Base-by-base conservation (phyloP, 2,329 filamentous ascomycete species). In the Ophiostoma ips region DNA sequence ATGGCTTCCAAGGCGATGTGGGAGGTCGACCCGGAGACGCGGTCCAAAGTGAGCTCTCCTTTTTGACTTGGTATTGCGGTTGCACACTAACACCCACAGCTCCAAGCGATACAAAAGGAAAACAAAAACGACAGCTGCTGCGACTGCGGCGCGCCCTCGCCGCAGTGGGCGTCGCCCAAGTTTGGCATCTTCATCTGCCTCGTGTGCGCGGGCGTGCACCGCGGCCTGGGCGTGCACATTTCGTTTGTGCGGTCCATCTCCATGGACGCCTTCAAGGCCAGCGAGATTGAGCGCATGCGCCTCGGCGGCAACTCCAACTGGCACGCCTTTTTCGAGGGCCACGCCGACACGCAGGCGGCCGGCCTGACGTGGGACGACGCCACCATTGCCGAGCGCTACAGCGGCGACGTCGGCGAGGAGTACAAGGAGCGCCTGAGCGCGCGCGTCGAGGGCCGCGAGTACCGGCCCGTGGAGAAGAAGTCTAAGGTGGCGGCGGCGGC, bases 161-260 rank as follows among this genome's bases (percentile, higher is more conserved):
- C 92, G 55, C 92, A 98, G 83, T 98, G 92, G 92, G 90, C 92
- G 58, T 76, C 88, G 35, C 92, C 92, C 56, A 98, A 98, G 68
- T 94, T 98, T 64, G 90, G 90, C 63, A 87, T 95, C 66, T 98
- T 98, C 72, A 95, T 98, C 75, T 98, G 92, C 68, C 81, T 98
- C 48, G 87, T 84, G 56, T 98, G 92, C 71, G 90, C 89, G 33
- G 92, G 92, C 59, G 86, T 92, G 49, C 92, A 98, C 69, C 84
- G 92, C 55, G 88, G 88, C 3, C 79, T 98, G 30, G 92, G 92
- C 54, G 92, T 98, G 34, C 92, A 98, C 72, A 95, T 98, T 66
- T 95, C 88, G 64, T 98, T 98, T 69, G 89, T 98, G 56, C 84
- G 92, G 53, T 92, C 85, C 61, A 92, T 96, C 62, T 95, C 87